Evolutionary conservation across 208 protist species (phyloP).

Genomic region (Trypanosoma platydactyli): DNA sequence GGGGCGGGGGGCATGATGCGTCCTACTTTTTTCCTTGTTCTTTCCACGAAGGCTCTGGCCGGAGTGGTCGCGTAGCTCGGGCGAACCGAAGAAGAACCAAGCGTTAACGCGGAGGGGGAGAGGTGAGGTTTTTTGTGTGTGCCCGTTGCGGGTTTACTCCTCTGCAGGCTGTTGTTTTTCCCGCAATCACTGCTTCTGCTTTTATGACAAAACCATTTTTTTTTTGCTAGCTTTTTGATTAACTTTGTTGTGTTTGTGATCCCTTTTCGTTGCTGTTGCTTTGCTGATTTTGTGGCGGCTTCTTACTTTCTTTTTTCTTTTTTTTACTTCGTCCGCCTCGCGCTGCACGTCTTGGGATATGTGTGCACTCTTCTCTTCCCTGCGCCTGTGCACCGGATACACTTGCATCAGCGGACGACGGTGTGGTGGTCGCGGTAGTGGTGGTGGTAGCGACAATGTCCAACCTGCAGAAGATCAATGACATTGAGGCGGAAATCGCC

Average conservation of each 20-base stretch:
- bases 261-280: constrained; percentile 4
- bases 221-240: constrained; percentile 22
- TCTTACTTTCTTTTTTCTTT: constrained; percentile 9
- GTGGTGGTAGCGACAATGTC: constrained; percentile 35
- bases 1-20: not conserved
- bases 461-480: constrained; percentile 91
- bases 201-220: constrained; percentile 16
- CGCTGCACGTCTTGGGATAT: constrained; percentile 1
- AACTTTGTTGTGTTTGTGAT: not conserved
- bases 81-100: too few relatives aligned
- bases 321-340: not conserved
- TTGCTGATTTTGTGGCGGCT: constrained; percentile 7
- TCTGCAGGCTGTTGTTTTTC: too few relatives aligned
- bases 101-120: too few relatives aligned
- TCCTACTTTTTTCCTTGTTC: not conserved
- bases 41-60: too few relatives aligned
- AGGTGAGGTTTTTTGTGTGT: too few relatives aligned
- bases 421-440: not conserved
- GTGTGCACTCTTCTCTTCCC: constrained; percentile 9
- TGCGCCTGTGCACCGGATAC: constrained; percentile 2
- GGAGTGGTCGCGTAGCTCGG: too few relatives aligned
- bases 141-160: too few relatives aligned
- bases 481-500: constrained; percentile 97
- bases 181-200: too few relatives aligned
- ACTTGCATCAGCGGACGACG: not conserved